Percentiles rank a stretch among this genome's conserved stretches.
phyloP scores from a whole-genome alignment of 768 basidiomycete genomes.

The Chalciporus sphaerocephalus region DNA sequence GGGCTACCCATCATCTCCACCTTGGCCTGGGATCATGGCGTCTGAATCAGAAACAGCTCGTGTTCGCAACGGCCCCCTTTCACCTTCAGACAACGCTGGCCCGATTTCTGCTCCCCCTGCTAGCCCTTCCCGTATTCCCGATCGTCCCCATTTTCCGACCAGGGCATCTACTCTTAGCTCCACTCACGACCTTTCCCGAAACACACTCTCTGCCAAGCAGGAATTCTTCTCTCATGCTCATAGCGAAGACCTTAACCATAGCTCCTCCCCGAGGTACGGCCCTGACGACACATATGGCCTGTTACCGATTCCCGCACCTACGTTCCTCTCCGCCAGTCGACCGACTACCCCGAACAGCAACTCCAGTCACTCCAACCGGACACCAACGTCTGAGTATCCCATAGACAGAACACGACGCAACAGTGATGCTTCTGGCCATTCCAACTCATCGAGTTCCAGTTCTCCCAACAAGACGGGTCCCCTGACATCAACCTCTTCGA shows the following conservation, averaged over 20 bases:
- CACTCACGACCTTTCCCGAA: slow-evolving; percentile 50
- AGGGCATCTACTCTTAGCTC: slow-evolving; percentile 62
- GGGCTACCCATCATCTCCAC: slow-evolving; percentile 4
- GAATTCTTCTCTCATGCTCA: slow-evolving; percentile 47
- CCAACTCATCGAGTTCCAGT: slow-evolving; percentile 47
- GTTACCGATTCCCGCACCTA: slow-evolving; percentile 43
- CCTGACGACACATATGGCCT: slow-evolving; percentile 9
- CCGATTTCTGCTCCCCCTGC: slow-evolving; percentile 37
- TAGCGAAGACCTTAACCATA: slow-evolving; percentile 69
- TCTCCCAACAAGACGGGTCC: slow-evolving; percentile 40
- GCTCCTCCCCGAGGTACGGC: slow-evolving; percentile 13
- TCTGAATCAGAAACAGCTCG: slow-evolving; percentile 30
- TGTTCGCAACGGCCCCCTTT: slow-evolving; percentile 24
- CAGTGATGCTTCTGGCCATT: slow-evolving; percentile 52
- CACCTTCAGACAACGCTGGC: slow-evolving; percentile 3
- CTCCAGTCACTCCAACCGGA: slow-evolving; percentile 42
- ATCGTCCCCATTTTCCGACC: slow-evolving; percentile 53
- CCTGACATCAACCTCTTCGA: slow-evolving; percentile 49
- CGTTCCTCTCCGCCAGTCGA: slow-evolving; percentile 52
- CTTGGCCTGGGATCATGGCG: slow-evolving; percentile 20
- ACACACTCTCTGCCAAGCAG: slow-evolving; percentile 35
- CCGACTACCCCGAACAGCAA: slow-evolving; percentile 53
- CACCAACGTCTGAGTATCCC: slow-evolving; percentile 52
- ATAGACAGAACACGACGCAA: slow-evolving; percentile 44
- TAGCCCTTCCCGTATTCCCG: slow-evolving; percentile 38